Percentiles rank a stretch among this genome's conserved stretches.
These are phyloP conservation scores for Glebionis coronaria DNA, from an alignment of 129 eudicot species.

Conservation along the genomic window DNA sequence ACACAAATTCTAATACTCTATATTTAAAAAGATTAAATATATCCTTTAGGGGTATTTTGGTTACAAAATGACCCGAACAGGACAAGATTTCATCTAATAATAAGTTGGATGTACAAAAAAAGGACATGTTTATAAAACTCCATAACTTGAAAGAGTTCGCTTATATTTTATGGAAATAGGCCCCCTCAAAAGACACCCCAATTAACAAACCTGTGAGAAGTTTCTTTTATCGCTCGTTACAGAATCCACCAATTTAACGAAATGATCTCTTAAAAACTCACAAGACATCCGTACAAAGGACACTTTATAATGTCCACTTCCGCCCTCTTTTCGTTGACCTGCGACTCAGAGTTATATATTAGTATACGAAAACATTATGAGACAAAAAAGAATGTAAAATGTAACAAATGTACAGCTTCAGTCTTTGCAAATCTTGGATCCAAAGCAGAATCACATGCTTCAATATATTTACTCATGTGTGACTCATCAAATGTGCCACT, in stretches of 20 bases:
- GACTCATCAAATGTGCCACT: conserved; percentile 79
- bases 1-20: no score
- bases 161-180: no score
- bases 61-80: no score
- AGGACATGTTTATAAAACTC: no score
- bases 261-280: conserved; percentile 71
- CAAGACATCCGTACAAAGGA: conserved; percentile 72
- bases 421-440: conserved; percentile 59
- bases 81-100: no score
- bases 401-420: conserved; percentile 52
- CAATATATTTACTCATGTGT: conserved; percentile 60
- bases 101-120: no score
- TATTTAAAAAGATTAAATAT: no score
- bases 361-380: background rate
- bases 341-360: conserved; percentile 6
- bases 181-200: conserved; percentile 2
- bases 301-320: conserved; percentile 63
- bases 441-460: conserved; percentile 82
- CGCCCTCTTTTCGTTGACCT: conserved; percentile 83
- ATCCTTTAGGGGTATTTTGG: no score
- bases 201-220: conserved; percentile 63
- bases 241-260: conserved; percentile 71
- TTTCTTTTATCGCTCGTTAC: conserved; percentile 71
- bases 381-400: background rate
- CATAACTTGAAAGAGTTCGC: no score